Base-by-base conservation (phyloP, 176 grass and related monocot species). In the Musa acuminata region DNA sequence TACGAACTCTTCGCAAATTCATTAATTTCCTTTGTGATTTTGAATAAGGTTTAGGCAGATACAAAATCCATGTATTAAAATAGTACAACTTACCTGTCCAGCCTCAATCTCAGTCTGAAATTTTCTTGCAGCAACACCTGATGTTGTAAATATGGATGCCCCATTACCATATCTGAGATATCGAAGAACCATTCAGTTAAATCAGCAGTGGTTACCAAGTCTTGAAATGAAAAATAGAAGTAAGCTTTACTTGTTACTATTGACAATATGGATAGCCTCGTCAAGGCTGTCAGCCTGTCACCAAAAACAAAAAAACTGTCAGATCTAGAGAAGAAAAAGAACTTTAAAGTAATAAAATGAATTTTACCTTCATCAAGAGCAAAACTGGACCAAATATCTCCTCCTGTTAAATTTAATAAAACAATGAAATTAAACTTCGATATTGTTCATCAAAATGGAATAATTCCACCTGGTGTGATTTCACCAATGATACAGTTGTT, bases 311-410 rank as follows among this genome's bases (percentile, higher is more conserved):
- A 72, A 5, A 75, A 24, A 87, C 8, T 23, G 75, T 62, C 11
- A 35, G 68, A 67, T 11, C 52, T 80, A 66, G 43, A 22, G 35
- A 25, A n/a, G 13, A 84, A 73, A 51, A 62, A 52, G 17, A 29
- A 19, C 22, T 58, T 51, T 50, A 52, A 23, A 65, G 26, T 2
- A 52, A 69, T 24, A 10, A 78, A 64, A n/a, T 65, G 71, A 43
- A 13, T 14, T 7, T 4, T 89, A 98, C 95, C 95, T 93, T 93
- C 90, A 98, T 98, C 73, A 93, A 75, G 51, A 98, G 88, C 71
- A 93, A 90, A 82, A 98, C 95, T 51, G 95, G 88, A 77, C 95
- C 90, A 87, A 98, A 98, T 63, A 98, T 93, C 79, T 97, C 85
- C 80, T 87, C 85, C 85, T 87, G 85, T 72, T 79, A 52, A 76